Evolutionary conservation across 805 yeast species (phyloP).

Genomic region (Candida orba): DNA sequence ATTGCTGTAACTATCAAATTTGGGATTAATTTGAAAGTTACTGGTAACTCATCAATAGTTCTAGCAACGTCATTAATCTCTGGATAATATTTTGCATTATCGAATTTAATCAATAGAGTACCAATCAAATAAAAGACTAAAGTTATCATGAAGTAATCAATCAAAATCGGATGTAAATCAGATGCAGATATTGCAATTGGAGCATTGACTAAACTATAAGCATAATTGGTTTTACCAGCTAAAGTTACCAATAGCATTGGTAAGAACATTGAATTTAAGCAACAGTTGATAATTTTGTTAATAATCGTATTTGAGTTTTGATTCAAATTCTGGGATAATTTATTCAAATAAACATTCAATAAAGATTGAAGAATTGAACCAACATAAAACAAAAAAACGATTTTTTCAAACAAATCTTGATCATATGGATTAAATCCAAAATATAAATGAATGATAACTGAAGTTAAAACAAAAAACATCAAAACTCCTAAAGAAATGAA

Average conservation of each 20-base stretch:
- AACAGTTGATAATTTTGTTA: not conserved
- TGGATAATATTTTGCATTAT: not conserved
- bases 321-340: constrained; percentile 14
- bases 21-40: constrained; percentile 21
- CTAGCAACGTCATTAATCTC: constrained; percentile 16
- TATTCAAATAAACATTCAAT: constrained; percentile 15
- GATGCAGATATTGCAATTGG: constrained; percentile 14
- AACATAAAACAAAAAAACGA: constrained; percentile 5
- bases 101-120: constrained; percentile 8
- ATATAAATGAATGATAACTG: constrained; percentile 11
- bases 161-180: constrained; percentile 1
- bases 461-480: not conserved
- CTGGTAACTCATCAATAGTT: constrained; percentile 19
- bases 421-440: constrained; percentile 4
- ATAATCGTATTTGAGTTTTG: not conserved
- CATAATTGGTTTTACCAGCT: constrained; percentile 10
- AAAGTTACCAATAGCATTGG: constrained; percentile 14
- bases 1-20: constrained; percentile 23
- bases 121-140: constrained; percentile 10
- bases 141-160: constrained; percentile 10
- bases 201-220: constrained; percentile 19
- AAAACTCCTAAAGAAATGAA: constrained; percentile 19
- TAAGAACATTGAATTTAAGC: constrained; percentile 15
- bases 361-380: constrained; percentile 15
- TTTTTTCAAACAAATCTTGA: not conserved